Evolutionary conservation across 164 flowering plant species (phyloP).

Genomic region (Aristolochia contorta): DNA sequence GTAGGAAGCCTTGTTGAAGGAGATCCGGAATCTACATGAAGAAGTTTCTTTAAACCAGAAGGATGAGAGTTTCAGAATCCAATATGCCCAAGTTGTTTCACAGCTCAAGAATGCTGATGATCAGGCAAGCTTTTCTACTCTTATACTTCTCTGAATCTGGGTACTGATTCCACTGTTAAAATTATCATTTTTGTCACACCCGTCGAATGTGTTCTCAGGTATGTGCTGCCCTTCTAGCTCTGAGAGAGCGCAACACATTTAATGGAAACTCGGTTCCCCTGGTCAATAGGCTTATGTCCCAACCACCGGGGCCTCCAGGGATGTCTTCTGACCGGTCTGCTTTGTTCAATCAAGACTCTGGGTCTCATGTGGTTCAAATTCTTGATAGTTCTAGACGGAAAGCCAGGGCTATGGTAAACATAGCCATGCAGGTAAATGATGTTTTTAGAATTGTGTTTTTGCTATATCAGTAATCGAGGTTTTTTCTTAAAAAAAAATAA

Average conservation of each 20-base stretch:
- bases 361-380: conserved; percentile 42
- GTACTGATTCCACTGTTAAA: background rate
- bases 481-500: background rate
- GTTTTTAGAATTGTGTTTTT: background rate
- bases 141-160: background rate
- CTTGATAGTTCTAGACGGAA: conserved; percentile 44
- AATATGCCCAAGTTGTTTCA: conserved; percentile 45
- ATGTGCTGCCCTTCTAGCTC: conserved; percentile 34
- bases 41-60: conserved; percentile 36
- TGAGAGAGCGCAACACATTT: conserved; percentile 56
- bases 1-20: conserved; percentile 51
- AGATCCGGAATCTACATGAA: conserved; percentile 53
- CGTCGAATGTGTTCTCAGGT: conserved; percentile 27
- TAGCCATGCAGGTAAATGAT: conserved; percentile 10
- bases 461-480: background rate
- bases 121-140: conserved; percentile 32
- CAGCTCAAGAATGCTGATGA: conserved; percentile 52
- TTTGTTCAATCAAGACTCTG: conserved; percentile 25
- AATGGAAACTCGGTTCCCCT: conserved; percentile 21
- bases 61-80: conserved; percentile 42
- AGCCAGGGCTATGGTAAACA: conserved; percentile 56
- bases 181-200: too few species aligned
- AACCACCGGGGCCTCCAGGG: background rate
- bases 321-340: conserved; percentile 7
- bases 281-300: background rate